Evolutionary conservation across 208 protist genomes (phyloP).

Genomic region (Wallacemonas rigidus): DNA sequence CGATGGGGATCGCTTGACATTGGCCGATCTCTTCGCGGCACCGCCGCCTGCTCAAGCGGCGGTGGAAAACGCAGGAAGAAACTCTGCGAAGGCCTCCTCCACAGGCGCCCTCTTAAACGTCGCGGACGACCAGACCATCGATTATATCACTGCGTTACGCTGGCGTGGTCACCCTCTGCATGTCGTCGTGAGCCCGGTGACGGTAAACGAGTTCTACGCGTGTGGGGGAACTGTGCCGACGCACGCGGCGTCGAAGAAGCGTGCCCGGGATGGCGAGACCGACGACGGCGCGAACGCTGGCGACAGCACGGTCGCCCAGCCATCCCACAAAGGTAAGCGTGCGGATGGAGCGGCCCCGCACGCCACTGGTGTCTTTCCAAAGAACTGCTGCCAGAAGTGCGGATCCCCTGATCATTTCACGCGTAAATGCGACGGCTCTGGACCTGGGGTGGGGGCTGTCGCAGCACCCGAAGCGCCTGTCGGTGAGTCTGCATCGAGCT

Average conservation of each 20-base stretch:
- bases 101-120: constrained; percentile 35
- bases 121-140: background rate
- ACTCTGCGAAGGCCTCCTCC: background rate
- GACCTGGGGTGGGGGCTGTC: background rate
- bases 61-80: background rate
- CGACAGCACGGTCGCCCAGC: background rate
- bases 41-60: background rate
- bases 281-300: background rate
- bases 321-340: constrained; percentile 6
- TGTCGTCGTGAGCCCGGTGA: constrained; percentile 54
- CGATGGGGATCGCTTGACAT: constrained; percentile 23
- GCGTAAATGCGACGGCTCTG: constrained; percentile 37
- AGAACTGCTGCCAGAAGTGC: constrained; percentile 50
- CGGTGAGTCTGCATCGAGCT: background rate
- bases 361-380: constrained; percentile 24
- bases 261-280: background rate
- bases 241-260: constrained; percentile 22
- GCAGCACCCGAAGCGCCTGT: background rate
- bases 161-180: constrained; percentile 43
- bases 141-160: constrained; percentile 21
- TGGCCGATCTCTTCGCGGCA: constrained; percentile 36
- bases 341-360: background rate
- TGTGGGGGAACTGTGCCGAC: constrained; percentile 57
- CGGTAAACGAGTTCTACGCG: constrained; percentile 57
- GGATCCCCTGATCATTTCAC: constrained; percentile 49